phyloP scores from a whole-genome alignment of 495 filamentous ascomycete species.

The Penicillium cosmopolitanum region DNA sequence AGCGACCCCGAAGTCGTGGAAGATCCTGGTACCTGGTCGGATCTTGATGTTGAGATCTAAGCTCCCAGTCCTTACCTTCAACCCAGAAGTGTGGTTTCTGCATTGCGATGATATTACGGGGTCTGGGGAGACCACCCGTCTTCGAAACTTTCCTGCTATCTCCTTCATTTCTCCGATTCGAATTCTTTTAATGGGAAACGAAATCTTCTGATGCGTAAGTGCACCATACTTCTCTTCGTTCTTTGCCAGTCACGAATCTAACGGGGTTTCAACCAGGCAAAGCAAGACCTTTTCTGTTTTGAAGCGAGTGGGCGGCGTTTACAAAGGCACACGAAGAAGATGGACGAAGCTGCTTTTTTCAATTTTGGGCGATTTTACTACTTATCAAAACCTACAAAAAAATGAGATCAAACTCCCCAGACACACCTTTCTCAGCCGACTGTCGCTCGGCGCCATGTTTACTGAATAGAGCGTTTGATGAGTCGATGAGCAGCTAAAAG shows the following conservation, averaged over 20 bases:
- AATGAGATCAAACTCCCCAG: neutral
- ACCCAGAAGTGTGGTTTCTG: too few relatives aligned
- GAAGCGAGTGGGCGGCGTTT: too few relatives aligned
- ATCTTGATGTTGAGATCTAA: neutral
- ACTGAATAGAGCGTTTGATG: too few relatives aligned
- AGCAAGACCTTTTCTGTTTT: too few relatives aligned
- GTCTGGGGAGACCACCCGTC: neutral
- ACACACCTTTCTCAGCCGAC: neutral
- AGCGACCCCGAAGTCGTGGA: neutral
- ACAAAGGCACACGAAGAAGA: neutral
- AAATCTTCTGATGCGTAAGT: neutral
- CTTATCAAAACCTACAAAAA: neutral
- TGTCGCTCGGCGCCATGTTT: too few relatives aligned
- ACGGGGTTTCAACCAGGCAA: neutral
- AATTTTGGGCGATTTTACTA: neutral
- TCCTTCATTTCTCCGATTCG: neutral
- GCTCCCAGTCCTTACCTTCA: neutral
- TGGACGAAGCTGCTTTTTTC: neutral
- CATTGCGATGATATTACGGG: neutral
- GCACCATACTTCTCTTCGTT: neutral
- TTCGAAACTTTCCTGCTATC: neutral
- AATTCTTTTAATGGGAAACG: neutral
- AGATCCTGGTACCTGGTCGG: neutral
- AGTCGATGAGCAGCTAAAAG: too few relatives aligned
- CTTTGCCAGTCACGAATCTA: neutral